Evolutionary conservation across 192 early-diverging fungal species (phyloP), one percentile per base, ranked within the genome.

Genomic region (Paraglomus brasilianum): DNA sequence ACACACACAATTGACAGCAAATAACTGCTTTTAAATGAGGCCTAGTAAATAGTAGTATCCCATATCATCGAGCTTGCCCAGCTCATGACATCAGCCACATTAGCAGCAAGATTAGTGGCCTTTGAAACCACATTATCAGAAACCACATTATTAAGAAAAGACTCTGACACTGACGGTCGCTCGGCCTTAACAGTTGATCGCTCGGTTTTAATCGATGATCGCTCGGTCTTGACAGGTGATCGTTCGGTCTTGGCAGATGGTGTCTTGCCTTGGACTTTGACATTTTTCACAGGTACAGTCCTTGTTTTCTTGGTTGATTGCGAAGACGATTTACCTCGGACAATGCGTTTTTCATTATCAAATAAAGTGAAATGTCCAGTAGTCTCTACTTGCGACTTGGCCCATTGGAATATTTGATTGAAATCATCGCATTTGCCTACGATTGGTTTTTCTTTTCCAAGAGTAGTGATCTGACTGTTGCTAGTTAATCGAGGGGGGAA

Each of bases 31-130:
- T n/a, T n/a, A n/a, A n/a, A n/a, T n/a, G n/a, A n/a, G n/a, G n/a
- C n/a, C n/a, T 69, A 69, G 17, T 57, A 44, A n/a, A 69, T 36
- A 40, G 49, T 56, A 57, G 38, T 57, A 46, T 69, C 48, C 67
- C 67, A 69, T 45, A 69, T 24, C 67, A 69, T 69, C 8, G 66
- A 50, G 47, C 66, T 30, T 41, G 38, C 55, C 66, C 66, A 69
- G 46, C 52, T 69, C 9, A 69, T 55, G 36, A 69, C 66, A 69
- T 69, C 66, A 22, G 55, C 58, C 9, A 52, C 66, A 57, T 69
- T 69, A 1, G 47, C 22, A 14, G 66, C 66, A 57, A 69, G 30
- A 22, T 69, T 57, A 36, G 58, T 55, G 47, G 52, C 55, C 39
- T 30, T 17, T 43, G 45, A 10, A 21, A 69, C 66, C 30, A 69